Percentiles rank a stretch among this genome's conserved stretches.
Evolutionary conservation across 257 asterid genomes (phyloP).

Genomic region (Oldenlandia corymbosa): DNA sequence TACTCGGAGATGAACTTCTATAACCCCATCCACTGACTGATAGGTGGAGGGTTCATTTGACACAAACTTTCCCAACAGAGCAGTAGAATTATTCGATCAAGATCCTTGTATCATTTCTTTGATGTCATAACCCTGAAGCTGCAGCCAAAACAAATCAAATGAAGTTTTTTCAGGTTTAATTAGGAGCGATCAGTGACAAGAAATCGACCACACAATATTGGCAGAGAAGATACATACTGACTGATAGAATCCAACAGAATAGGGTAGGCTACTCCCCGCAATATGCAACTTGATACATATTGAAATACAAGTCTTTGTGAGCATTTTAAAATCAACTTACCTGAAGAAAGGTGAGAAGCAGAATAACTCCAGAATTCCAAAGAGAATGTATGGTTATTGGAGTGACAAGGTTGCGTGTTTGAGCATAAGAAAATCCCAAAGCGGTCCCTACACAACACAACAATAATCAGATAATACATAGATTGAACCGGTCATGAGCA

Average conservation of each 20-base stretch:
- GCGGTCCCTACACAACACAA: slow-evolving; percentile 49
- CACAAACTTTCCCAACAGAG: too few relatives aligned
- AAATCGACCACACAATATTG: background rate
- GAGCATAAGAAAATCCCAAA: slow-evolving; percentile 86
- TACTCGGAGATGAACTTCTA: too few relatives aligned
- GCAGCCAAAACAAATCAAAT: slow-evolving; percentile 14
- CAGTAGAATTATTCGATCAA: slow-evolving; percentile 24
- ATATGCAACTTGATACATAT: background rate
- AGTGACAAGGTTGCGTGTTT: slow-evolving; percentile 84
- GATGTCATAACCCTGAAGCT: slow-evolving; percentile 92
- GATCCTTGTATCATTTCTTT: slow-evolving; percentile 67
- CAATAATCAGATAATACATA: slow-evolving; percentile 1
- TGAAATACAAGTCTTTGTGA: background rate
- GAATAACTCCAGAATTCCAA: slow-evolving; percentile 92
- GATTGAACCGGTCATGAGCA: background rate
- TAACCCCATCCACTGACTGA: too few relatives aligned
- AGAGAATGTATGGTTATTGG: slow-evolving; percentile 82
- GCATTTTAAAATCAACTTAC: slow-evolving; percentile 27
- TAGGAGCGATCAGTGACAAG: background rate
- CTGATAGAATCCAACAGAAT: background rate
- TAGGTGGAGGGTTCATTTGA: too few relatives aligned
- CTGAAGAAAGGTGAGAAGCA: slow-evolving; percentile 89
- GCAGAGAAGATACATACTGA: background rate
- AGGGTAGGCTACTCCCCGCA: background rate
- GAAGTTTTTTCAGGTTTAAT: background rate